Evolutionary conservation across 1,284 basidiomycete genomes (phyloP).

Genomic region (Pascua sp.): DNA sequence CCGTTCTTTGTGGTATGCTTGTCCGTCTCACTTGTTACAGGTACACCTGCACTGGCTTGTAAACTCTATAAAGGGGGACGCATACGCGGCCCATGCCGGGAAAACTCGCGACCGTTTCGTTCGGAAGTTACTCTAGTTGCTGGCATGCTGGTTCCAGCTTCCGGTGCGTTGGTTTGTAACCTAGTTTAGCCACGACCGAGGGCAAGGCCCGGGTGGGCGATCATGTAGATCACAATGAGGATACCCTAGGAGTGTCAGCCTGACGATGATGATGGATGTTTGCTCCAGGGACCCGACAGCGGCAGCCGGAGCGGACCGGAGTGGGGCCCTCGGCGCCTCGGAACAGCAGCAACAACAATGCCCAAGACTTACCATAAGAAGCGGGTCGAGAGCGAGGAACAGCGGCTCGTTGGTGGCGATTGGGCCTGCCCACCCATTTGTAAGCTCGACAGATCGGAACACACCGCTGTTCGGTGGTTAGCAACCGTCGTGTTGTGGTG

Average conservation of each 20-base stretch:
- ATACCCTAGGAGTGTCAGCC: background rate
- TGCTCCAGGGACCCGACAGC: too few species aligned
- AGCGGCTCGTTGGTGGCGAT: constrained; percentile 39
- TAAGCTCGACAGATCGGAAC: constrained; percentile 45
- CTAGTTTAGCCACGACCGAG: constrained; percentile 4
- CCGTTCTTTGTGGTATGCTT: too few species aligned
- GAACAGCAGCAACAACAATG: background rate
- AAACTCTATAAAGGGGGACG: too few species aligned
- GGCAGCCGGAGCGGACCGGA: too few species aligned
- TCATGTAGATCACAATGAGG: constrained; percentile 14
- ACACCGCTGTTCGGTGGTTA: constrained; percentile 25
- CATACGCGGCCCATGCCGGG: too few species aligned
- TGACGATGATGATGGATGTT: too few species aligned
- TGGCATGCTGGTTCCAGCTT: too few species aligned
- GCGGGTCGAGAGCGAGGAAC: constrained; percentile 36
- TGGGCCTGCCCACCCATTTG: constrained; percentile 40
- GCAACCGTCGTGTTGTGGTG: background rate
- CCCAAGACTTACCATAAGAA: constrained; percentile 29
- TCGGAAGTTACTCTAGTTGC: too few species aligned
- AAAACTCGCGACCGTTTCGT: too few species aligned
- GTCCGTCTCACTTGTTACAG: too few species aligned
- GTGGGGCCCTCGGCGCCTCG: background rate
- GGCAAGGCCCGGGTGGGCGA: constrained; percentile 19
- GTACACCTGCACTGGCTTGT: too few species aligned
- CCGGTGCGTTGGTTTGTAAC: too few species aligned